Conservation (phyloP, 805 yeast genomes). For the Clavispora fructus region DNA sequence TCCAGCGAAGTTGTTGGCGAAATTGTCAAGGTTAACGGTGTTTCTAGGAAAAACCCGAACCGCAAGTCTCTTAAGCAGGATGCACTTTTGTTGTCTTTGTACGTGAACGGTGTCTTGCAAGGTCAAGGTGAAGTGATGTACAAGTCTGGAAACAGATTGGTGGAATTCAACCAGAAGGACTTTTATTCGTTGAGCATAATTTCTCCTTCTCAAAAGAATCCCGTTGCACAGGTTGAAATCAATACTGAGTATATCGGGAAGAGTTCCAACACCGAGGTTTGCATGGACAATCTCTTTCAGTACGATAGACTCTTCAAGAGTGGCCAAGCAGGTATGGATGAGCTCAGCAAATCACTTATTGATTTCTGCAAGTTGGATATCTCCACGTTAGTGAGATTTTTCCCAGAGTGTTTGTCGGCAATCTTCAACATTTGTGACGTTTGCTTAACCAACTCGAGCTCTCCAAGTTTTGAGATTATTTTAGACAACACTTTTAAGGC, state of each 20-base stretch:
- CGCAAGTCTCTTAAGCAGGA: constrained; percentile 43
- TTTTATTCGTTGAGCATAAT: constrained; percentile 41
- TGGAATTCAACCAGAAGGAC: constrained; percentile 42
- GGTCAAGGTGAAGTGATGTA: constrained; percentile 57
- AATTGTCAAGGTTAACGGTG: constrained; percentile 56
- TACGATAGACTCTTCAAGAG: constrained; percentile 46
- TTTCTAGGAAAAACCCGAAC: constrained; percentile 37
- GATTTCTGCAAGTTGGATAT: constrained; percentile 52
- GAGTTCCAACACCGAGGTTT: constrained; percentile 51
- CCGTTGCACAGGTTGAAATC: constrained; percentile 47
- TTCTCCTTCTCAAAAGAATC: constrained; percentile 29
- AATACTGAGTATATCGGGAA: constrained; percentile 67
- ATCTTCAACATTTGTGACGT: constrained; percentile 28
- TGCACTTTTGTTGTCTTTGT: constrained; percentile 49
- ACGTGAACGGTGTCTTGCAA: constrained; percentile 54
- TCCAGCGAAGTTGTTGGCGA: constrained; percentile 74
- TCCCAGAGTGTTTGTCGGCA: constrained; percentile 48
- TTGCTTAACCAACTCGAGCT: constrained; percentile 19
- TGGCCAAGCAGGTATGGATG: constrained; percentile 36
- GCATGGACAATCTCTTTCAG: constrained; percentile 49
- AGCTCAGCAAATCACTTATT: constrained; percentile 43
- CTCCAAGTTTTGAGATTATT: constrained; percentile 24
- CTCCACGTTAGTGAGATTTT: constrained; percentile 51
- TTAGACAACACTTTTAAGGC: constrained; percentile 45
- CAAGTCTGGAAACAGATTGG: constrained; percentile 41